Conservation (phyloP, 2,329 filamentous ascomycete genomes). For the Paecilomyces fulvus region DNA sequence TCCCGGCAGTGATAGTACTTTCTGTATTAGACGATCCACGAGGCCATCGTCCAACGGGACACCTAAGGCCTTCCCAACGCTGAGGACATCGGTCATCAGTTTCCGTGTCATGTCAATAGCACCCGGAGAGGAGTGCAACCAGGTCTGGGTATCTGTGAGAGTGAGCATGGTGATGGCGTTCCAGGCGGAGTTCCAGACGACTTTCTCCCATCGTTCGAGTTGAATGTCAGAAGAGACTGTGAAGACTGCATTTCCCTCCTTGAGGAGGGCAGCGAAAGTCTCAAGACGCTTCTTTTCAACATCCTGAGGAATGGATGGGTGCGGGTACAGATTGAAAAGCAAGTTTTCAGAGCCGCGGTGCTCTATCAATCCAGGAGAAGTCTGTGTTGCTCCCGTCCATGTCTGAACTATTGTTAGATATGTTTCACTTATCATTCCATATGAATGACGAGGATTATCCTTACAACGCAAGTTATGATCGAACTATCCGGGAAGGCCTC, state of each 20-base stretch:
- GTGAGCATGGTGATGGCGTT: not conserved
- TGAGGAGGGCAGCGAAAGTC: not conserved
- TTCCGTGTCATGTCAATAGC: not conserved
- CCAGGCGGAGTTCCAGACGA: not conserved
- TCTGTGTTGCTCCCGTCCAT: not conserved
- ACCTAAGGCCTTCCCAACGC: not conserved
- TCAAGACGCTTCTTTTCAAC: not conserved
- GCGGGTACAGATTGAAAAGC: not conserved
- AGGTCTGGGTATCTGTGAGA: not conserved
- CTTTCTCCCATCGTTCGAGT: not conserved
- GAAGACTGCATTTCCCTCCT: not conserved
- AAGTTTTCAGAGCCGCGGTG: not conserved
- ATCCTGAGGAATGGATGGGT: no score
- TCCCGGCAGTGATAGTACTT: not conserved
- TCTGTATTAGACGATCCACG: not conserved
- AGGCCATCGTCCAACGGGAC: not conserved
- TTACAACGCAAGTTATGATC: constrained; percentile 36
- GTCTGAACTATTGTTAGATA: not conserved
- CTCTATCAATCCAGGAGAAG: not conserved
- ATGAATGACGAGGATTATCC: constrained; percentile 9
- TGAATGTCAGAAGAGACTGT: not conserved
- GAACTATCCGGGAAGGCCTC: constrained; percentile 20
- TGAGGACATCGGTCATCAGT: not conserved
- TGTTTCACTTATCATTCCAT: not conserved
- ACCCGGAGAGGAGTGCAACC: not conserved